Base-by-base conservation (phyloP, 2,329 filamentous ascomycete genomes). In the Cladosporium halotolerans region DNA sequence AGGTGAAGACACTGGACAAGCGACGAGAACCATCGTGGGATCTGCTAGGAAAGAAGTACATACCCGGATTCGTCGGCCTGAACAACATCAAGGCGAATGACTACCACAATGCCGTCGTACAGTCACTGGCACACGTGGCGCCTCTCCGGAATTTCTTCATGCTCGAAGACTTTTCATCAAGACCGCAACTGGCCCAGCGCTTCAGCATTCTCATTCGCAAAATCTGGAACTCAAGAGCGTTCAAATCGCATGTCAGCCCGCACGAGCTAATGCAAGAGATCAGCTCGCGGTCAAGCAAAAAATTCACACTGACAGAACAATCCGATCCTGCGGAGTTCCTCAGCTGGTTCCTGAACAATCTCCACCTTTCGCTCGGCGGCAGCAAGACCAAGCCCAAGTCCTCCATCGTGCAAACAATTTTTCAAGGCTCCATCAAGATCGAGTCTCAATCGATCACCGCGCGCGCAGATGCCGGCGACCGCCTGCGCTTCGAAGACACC, bases 31-130 rank as follows among this genome's bases (percentile, higher is more conserved):
- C 75, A 14, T 81, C 83, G 42, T 90, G 85, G 80, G 92, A 95
- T 64, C 78, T 97, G 40, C 78, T 79, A 46, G 89, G 89, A 58
- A 88, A 86, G 70, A 83, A 87, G 68, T 99, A 99, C 72, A 85
- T 85, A 60, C 93, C 93, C 16, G 92, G 93, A 5, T 99, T 91
- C 68, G 89, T 99, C 57, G 93, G 93, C 60, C 95, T 99, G 88
- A 99, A 99, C 79, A 99, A 99, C 73, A 96, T 99, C 78, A 99
- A 99, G 72, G 89, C 93, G 55, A 99, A 99, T 73, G 93, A 99
- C 75, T 99, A 99, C 73, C 80, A 97, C 66, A 99, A 99, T 68
- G 92, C 96, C 23, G 82, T 96, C 3, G 86, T 95, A 45, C 93
- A 99, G 70, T 86, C 91, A 6, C 79, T 99, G 36, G 85, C 92